These are phyloP conservation scores for Fomitopsis betulina DNA, from an alignment of 1,284 basidiomycete species.

Conservation along the genomic window DNA sequence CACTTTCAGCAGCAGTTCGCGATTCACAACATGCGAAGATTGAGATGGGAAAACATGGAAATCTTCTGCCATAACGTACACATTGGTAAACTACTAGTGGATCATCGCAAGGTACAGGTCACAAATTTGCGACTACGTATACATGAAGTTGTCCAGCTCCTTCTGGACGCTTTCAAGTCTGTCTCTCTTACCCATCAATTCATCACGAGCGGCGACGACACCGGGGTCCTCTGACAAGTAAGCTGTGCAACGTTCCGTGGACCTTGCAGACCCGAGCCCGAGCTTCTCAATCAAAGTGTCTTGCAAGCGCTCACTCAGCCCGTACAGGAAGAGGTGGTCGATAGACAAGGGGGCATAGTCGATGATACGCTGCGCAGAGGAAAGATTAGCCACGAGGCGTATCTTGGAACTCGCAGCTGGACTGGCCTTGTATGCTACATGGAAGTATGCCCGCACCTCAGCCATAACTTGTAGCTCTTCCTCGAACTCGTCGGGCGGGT, in stretches of 20 bases:
- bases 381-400: conserved; percentile 17
- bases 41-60: no score
- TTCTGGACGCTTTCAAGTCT: conserved; percentile 29
- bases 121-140: background rate
- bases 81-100: no score
- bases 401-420: background rate
- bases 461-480: conserved; percentile 46
- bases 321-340: conserved; percentile 39
- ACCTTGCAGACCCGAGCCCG: conserved; percentile 32
- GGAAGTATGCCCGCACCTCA: conserved; percentile 47
- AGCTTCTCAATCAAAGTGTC: conserved; percentile 34
- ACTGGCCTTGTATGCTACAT: conserved; percentile 42
- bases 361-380: conserved; percentile 36
- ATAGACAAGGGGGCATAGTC: conserved; percentile 44
- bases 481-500: conserved; percentile 37
- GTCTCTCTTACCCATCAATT: conserved; percentile 28
- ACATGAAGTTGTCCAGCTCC: conserved; percentile 29
- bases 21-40: no score
- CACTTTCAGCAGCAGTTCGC: no score
- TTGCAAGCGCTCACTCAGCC: conserved; percentile 32
- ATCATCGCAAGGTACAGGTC: no score
- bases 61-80: no score
- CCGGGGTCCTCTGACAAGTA: conserved; percentile 40
- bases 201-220: conserved; percentile 32
- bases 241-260: conserved; percentile 30